phyloP scores from a whole-genome alignment of 768 basidiomycete species.

The Cystofilobasidium capitatum region DNA sequence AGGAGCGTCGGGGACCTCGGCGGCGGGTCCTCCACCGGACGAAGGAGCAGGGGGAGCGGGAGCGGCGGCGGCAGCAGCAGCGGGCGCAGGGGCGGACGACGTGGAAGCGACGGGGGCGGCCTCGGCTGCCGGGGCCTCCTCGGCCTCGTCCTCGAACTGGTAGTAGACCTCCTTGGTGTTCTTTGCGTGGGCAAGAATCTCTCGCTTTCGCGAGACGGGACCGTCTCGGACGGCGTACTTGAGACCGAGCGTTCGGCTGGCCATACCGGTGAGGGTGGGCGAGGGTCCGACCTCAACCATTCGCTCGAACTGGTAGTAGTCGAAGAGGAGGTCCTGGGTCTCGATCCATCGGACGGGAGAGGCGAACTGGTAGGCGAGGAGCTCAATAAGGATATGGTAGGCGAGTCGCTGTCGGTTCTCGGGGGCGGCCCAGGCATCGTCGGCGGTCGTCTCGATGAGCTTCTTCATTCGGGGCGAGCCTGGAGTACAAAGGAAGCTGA shows the following conservation, averaged over 20 bases:
- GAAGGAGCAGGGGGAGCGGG: constrained; percentile 42
- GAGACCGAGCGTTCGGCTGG: constrained; percentile 55
- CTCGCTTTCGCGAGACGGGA: constrained; percentile 64
- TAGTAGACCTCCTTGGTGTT: constrained; percentile 96
- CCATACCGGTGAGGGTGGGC: constrained; percentile 93
- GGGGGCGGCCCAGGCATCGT: constrained; percentile 70
- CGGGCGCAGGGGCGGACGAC: constrained; percentile 40
- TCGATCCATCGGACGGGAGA: constrained; percentile 90
- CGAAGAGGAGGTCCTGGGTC: constrained; percentile 91
- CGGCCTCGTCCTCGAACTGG: constrained; percentile 73
- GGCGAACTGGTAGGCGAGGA: constrained; percentile 90
- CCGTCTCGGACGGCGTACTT: constrained; percentile 90
- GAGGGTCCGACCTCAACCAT: constrained; percentile 93
- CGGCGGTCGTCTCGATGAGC: constrained; percentile 87
- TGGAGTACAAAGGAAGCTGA: constrained; percentile 33
- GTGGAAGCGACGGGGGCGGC: constrained; percentile 36
- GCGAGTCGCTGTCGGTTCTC: constrained; percentile 87
- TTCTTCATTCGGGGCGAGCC: constrained; percentile 89
- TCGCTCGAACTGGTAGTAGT: constrained; percentile 74
- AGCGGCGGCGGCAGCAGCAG: constrained; percentile 43
- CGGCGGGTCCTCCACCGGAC: constrained; percentile 50
- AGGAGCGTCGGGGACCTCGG: constrained; percentile 77
- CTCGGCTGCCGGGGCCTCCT: constrained; percentile 42
- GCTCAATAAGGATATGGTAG: constrained; percentile 90
- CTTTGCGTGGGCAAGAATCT: constrained; percentile 87